phyloP scores from a whole-genome alignment of 371 early-diverging fungal genomes.

The Syncephalis plumigaleata region DNA sequence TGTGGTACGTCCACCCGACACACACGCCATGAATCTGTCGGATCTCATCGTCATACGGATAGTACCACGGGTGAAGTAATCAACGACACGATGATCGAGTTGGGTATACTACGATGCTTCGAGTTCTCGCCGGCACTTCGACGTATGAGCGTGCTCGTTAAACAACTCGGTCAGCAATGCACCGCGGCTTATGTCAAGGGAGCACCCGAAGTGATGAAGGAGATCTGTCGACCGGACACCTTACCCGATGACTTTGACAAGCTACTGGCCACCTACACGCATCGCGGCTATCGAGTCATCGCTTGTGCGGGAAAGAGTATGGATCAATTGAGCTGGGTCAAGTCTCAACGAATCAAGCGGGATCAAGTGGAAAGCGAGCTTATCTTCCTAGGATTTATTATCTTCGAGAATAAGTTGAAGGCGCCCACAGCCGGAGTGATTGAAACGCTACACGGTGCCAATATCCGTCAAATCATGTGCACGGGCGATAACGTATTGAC shows the following conservation, averaged over 20 bases:
- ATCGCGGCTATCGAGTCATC: conserved; percentile 91
- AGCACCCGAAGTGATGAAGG: conserved; percentile 86
- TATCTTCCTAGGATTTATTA: conserved; percentile 84
- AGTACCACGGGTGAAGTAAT: conserved; percentile 7
- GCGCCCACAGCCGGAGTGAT: conserved; percentile 69
- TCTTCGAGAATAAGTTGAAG: conserved; percentile 99
- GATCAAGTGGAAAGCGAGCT: conserved; percentile 74
- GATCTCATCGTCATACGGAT: conserved; percentile 1
- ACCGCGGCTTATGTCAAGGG: conserved; percentile 92
- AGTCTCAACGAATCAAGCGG: conserved; percentile 64
- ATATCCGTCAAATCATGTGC: conserved; percentile 93
- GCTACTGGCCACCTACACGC: conserved; percentile 66
- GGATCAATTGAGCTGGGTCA: conserved; percentile 49
- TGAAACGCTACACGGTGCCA: conserved; percentile 68
- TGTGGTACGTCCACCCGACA: conserved; percentile 68
- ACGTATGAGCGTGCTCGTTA: conserved; percentile 92
- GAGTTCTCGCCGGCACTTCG: conserved; percentile 90
- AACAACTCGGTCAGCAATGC: conserved; percentile 35
- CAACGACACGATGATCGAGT: not conserved
- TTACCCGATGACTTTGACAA: conserved; percentile 74
- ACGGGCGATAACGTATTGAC: conserved; percentile 98
- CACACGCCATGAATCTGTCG: conserved; percentile 5
- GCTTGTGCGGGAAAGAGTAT: conserved; percentile 72
- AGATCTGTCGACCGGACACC: conserved; percentile 61
- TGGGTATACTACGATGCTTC: conserved; percentile 68